Evolutionary conservation across 257 asterid genomes (phyloP), one percentile per base, ranked within the genome.

Genomic region (Fraxinus anomala): DNA sequence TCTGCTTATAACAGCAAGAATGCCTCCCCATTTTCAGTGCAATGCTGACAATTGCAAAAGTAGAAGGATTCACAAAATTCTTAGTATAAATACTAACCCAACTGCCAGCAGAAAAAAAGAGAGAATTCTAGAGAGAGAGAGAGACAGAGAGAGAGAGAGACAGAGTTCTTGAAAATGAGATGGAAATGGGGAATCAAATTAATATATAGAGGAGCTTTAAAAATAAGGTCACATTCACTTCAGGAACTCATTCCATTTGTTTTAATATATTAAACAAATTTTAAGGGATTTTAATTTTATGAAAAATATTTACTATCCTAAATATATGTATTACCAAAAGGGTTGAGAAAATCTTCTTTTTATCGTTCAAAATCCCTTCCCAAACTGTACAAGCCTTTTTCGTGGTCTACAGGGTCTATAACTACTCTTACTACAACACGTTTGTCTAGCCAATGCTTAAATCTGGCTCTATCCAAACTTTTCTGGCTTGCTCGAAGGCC

Each of bases 1-100:
- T 91, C 91, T 92, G 97, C 80, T 94, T 92, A 77, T 84, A 92
- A 65, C 97, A 94, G 80, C 98, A 94, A 84, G 97, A 92, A 83
- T 94, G 98, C 88, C 97, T 91, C 63, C 97, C 98, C 98, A 94
- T 92, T 74, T 87, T 72, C 28, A 73, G 77, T 56, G 24, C 66
- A 70, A 81, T 83, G 85, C 83, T 81, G 83, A 54, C 14, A 49
- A 75, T 59, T 24, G 26, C 33, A 61, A 23, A 7, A 61, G 8
- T 2, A 11, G 3, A 42, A 23, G 30, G 12, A 23, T 61, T 61
- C 33, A 61, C 68, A 21, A 23, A 61, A 6, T 61, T 61, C 33
- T 61, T 61, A 23, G 68, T 42, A 12, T 42, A 42, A 42, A 42
- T 51, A 51, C 61, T 14, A 51, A 23, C 23, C 19, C n/a, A 66